Evolutionary conservation across 345 rosid genomes (phyloP).

Genomic region (Aegle marmelos): DNA sequence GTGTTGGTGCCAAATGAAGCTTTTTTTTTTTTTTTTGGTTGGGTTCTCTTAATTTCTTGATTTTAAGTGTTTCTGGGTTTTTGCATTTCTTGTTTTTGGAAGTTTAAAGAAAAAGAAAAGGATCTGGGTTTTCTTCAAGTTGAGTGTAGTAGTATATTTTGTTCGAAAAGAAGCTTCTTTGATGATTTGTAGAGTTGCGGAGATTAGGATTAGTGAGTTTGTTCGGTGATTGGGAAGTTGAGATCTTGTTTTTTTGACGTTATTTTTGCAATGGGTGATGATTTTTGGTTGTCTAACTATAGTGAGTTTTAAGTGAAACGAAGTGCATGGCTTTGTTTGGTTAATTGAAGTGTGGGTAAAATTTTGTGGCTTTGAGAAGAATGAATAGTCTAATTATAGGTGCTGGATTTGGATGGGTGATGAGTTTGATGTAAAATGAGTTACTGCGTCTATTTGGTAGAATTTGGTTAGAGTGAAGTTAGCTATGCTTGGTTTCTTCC

Average conservation of each 20-base stretch:
- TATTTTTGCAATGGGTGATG: background rate
- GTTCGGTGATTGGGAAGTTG: constrained; percentile 13
- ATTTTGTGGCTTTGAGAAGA: constrained; percentile 1
- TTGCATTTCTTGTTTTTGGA: constrained; percentile 11
- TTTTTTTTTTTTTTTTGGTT: background rate
- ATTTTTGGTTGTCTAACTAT: background rate
- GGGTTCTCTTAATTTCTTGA: background rate
- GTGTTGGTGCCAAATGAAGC: background rate
- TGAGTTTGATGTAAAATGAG: background rate
- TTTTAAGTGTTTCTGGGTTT: constrained; percentile 15
- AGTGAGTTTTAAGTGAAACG: background rate
- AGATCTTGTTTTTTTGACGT: constrained; percentile 14
- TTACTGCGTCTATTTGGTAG: background rate
- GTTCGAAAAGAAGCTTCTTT: background rate
- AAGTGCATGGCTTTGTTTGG: constrained; percentile 5
- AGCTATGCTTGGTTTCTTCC: background rate
- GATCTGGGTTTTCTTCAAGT: constrained; percentile 28
- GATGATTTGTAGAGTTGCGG: background rate
- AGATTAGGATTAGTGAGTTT: constrained; percentile 10
- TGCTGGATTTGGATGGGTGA: background rate
- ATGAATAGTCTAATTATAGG: background rate
- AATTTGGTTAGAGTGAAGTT: background rate
- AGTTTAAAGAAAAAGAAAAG: constrained; percentile 15
- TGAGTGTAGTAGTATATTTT: constrained; percentile 9
- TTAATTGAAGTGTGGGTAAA: constrained; percentile 1